Base-by-base conservation (phyloP, 352 stramenopile genomes). In the Globisporangium spiculum region DNA sequence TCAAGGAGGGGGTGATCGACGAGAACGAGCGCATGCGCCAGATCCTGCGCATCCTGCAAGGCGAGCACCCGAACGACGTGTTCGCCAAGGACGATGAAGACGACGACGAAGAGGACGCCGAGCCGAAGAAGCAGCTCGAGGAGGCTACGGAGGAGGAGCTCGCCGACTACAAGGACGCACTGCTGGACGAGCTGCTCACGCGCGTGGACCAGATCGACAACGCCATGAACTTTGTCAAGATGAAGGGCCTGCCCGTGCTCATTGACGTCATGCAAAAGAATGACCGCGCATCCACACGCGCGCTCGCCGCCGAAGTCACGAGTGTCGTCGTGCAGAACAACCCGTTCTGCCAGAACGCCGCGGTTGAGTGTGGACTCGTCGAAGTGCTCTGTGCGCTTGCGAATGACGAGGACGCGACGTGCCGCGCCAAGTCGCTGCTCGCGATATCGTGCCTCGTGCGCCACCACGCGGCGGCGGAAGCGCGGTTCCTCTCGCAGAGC, bases 141-240 rank as follows among this genome's bases (percentile, higher is more conserved):
- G 77, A 84, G 3, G 72, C 77, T 2, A 80, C 80, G 30, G 72
- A 77, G 18, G 80, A 94, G 38, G 86, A 94, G 60, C 75, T 96
- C 24, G 84, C 76, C 26, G 72, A 87, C 60, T 96, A 96, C 75
- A 91, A 92, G 66, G 86, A 96, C 60, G 71, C 66, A 24, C 75
- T 96, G 58, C 75, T 96, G 32, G 88, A 96, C 65, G 88, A 96
- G 69, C 78, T 96, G 65, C 75, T 96, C 69, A 88, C 80, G 62
- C 85, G 86, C 66, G 86, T 96, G 26, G 88, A 94, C 73, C 86
- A 96, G 76, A 92, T 96, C 59, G 88, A 96, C 77, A 94, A 92
- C 44, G 86, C 88, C 38, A 89, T 91, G 75, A 94, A 93, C 77
- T 94, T 96, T 53, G 77, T 88, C 69, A 96, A 96, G 76, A 91